A percentile compares a stretch with the other conserved stretches of the same genome.
Conservation (phyloP, 257 asterid genomes). For the Solanum microdontum region DNA sequence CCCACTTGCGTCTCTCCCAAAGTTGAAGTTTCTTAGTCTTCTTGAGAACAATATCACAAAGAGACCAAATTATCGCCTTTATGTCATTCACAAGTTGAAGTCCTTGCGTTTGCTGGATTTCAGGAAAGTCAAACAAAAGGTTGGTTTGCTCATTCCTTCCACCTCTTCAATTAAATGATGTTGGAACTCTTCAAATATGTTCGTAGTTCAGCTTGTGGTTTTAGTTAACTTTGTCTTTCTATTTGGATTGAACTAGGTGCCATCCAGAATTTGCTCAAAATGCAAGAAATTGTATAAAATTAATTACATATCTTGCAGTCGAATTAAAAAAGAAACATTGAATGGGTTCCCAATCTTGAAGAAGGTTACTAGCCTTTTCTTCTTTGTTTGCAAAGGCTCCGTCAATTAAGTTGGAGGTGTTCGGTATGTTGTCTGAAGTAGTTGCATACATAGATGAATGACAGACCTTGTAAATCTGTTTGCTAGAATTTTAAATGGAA, state of each 20-base stretch:
- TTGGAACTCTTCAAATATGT: background rate
- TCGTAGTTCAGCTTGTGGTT: background rate
- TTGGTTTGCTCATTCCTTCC: conserved; percentile 16
- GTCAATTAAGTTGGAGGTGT: background rate
- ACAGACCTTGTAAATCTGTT: background rate
- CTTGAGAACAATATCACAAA: conserved; percentile 85
- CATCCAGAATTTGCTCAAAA: background rate
- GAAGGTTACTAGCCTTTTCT: background rate
- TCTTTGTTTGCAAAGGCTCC: background rate
- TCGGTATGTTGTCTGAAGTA: background rate
- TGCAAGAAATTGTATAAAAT: background rate
- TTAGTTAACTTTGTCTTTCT: background rate
- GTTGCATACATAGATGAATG: background rate
- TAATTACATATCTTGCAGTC: background rate
- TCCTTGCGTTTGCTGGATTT: conserved; percentile 77
- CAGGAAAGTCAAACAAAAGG: conserved; percentile 93
- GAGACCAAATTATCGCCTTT: conserved; percentile 92
- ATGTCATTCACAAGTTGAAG: conserved; percentile 91
- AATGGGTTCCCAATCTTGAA: background rate
- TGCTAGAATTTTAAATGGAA: background rate
- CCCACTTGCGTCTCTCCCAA: conserved; percentile 82
- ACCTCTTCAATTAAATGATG: background rate
- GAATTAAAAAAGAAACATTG: background rate
- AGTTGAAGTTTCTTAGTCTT: conserved; percentile 83
- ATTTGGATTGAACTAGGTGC: background rate